phyloP scores from a whole-genome alignment of 2,329 filamentous ascomycete genomes.

The Fusarium sp. region DNA sequence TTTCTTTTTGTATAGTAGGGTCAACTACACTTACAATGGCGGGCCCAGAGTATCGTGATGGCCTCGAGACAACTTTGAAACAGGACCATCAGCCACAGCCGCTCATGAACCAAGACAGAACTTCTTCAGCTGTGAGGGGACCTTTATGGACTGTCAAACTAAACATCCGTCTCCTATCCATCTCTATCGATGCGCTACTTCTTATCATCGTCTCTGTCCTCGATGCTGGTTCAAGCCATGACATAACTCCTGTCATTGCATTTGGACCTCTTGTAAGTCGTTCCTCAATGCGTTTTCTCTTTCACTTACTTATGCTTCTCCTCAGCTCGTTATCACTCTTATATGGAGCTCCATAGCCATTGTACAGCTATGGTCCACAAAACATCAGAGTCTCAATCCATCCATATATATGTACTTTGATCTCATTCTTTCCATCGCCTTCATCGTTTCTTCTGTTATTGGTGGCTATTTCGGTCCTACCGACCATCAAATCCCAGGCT shows the following conservation, averaged over 20 bases:
- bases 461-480: constrained; percentile 7
- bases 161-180: constrained; percentile 28
- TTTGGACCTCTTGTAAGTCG: constrained; percentile 23
- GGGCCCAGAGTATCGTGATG: neutral
- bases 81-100: neutral
- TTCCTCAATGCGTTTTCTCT: fast-evolving
- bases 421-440: neutral
- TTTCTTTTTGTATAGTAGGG: neutral
- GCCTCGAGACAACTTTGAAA: neutral
- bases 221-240: neutral
- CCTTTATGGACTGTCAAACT: constrained; percentile 17
- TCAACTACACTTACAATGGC: constrained; percentile 3
- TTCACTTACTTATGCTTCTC: neutral
- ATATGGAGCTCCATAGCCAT: constrained; percentile 13
- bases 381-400: neutral
- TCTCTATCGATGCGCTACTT: constrained; percentile 22
- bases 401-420: constrained; percentile 3
- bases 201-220: constrained; percentile 11
- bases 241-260: neutral
- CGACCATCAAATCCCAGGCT: constrained; percentile 3
- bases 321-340: constrained; percentile 9
- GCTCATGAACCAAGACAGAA: neutral
- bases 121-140: neutral
- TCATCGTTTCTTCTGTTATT: neutral
- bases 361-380: constrained; percentile 11